Percentiles rank a stretch among this genome's conserved stretches.
phyloP scores from a whole-genome alignment of 257 asterid genomes.

The Petunia secreta region DNA sequence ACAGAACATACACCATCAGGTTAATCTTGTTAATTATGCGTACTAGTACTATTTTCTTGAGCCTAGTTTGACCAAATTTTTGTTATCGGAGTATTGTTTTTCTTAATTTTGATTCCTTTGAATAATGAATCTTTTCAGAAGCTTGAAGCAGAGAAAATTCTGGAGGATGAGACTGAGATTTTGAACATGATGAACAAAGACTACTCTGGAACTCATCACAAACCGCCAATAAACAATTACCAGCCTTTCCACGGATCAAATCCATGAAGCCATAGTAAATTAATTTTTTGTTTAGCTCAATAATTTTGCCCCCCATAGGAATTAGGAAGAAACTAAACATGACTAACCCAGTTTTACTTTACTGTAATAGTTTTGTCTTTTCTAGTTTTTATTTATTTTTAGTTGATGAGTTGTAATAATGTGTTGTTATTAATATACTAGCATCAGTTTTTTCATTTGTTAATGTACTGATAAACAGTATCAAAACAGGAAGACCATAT shows the following conservation, averaged over 20 bases:
- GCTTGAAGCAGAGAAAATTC: conserved; percentile 9
- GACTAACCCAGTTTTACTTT: conserved; percentile 27
- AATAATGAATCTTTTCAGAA: conserved; percentile 22
- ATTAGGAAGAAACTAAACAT: neutral
- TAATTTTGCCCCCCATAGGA: neutral
- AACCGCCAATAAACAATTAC: conserved; percentile 32
- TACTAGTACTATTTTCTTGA: no score
- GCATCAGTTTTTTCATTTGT: neutral
- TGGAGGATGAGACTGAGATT: conserved; percentile 17
- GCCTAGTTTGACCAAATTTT: neutral
- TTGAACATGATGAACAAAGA: conserved; percentile 31
- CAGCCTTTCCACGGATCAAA: conserved; percentile 27
- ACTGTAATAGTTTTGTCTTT: neutral
- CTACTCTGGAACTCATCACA: conserved; percentile 24
- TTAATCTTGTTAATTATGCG: neutral
- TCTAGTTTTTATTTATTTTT: no score
- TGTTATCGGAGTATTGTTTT: neutral
- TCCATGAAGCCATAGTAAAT: neutral
- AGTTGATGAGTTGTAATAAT: neutral
- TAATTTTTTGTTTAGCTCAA: neutral
- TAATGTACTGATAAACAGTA: neutral
- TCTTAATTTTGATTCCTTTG: neutral
- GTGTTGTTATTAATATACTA: neutral
- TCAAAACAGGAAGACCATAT: neutral
- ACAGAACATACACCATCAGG: conserved; percentile 24